A percentile compares a stretch with the other conserved stretches of the same genome.
Evolutionary conservation across 129 eudicot species (phyloP).

Genomic region (Tagetes patula): DNA sequence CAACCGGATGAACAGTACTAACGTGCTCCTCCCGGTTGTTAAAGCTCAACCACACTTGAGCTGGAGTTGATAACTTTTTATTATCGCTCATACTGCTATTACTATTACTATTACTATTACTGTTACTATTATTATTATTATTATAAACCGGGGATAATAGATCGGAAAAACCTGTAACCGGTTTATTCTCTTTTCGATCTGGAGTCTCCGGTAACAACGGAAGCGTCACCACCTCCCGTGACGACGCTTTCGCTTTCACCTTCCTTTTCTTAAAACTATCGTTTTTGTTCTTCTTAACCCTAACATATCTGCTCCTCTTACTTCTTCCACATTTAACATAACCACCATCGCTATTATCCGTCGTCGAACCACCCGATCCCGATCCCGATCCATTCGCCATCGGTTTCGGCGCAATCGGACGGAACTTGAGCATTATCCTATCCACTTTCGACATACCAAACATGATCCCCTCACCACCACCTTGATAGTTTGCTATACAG

Average conservation of each 20-base stretch:
- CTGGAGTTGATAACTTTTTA: too few species aligned
- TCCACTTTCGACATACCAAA: conserved; percentile 45
- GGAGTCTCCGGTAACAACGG: conserved; percentile 73
- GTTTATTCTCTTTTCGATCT: conserved; percentile 35
- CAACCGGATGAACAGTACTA: not conserved
- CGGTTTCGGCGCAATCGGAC: conserved; percentile 96
- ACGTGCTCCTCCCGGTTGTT: conserved; percentile 18
- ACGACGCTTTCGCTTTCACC: conserved; percentile 21
- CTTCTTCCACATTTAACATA: conserved; percentile 37
- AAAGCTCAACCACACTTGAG: conserved; percentile 56
- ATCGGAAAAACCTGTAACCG: conserved; percentile 21
- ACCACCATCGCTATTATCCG: conserved; percentile 34
- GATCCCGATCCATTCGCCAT: conserved; percentile 36
- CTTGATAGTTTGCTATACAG: conserved; percentile 58
- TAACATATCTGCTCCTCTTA: conserved; percentile 52
- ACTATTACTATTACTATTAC: not conserved
- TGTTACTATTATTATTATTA: not conserved
- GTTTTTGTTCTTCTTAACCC: conserved; percentile 21
- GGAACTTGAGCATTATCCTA: conserved; percentile 62
- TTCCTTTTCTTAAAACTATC: conserved; percentile 17
- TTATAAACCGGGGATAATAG: conserved; percentile 5
- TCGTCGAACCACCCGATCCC: conserved; percentile 36
- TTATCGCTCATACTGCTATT: not conserved
- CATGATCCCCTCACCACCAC: not conserved
- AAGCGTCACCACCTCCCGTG: conserved; percentile 52